Base-by-base conservation (phyloP, 129 eudicot species). In the Escallonia herrerae region DNA sequence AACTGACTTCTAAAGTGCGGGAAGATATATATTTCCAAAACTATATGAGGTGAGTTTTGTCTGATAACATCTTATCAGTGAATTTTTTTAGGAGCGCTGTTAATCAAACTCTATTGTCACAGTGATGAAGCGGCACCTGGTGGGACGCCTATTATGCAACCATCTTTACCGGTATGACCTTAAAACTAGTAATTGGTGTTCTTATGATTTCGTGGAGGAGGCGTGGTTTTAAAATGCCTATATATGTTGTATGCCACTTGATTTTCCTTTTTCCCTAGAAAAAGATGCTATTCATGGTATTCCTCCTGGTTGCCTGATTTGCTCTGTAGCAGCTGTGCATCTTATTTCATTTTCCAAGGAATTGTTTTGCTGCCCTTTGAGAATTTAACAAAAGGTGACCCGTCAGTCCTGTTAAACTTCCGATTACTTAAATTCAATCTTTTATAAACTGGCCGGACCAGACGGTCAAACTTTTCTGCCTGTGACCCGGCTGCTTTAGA, bases 61-160 rank as follows among this genome's bases (percentile, higher is more conserved):
- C 55, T 5, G 33, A 22, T 11, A 5, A 5, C 8, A 52, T 60
- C n/a, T 10, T 13, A 2, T 63, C 12, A 33, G 1, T 49, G 22
- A 66, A 55, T 66, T 22, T 43, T 41, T n/a, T 60, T 22, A 40
- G 22, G 12, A 46, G 37, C 41, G 41, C 33, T 58, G 58, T 58
- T 77, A 40, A 72, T 51, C 15, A 73, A n/a, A 8, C 48, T 63
- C 40, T 6, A 62, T 64, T 15, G 54, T 69, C 65, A 46, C 78
- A 94, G 97, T 72, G 97, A 94, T 79, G 86, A 85, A 72, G 86
- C 78, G 78, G 96, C 97, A 57, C 97, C 99, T 14, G 99, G 97
- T 49, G 97, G 90, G 78, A 76, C 66, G 45, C 97, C 96, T 69
- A 71, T 94, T 56, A 89, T 89, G 96, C 99, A 89, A 76, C 87